Evolutionary conservation across 192 early-diverging fungal genomes (phyloP).

Genomic region (Umbelopsis sp.): DNA sequence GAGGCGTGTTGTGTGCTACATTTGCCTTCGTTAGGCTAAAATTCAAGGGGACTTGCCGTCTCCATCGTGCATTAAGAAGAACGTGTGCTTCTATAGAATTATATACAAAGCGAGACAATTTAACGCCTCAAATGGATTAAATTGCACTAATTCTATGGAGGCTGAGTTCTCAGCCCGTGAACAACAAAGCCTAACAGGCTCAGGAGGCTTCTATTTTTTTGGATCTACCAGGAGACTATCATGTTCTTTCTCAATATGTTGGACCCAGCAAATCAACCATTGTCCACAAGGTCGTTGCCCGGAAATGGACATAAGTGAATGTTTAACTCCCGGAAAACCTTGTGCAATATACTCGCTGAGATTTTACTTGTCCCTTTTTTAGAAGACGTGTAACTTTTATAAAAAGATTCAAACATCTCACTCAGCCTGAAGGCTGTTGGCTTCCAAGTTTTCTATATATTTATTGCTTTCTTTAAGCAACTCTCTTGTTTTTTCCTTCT

Average conservation of each 20-base stretch:
- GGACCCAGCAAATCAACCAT: not conserved
- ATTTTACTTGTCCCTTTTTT: conserved; percentile 14
- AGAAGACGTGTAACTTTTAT: conserved; percentile 14
- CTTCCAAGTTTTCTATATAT: conserved; percentile 19
- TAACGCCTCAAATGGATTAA: conserved; percentile 9
- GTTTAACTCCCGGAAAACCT: conserved; percentile 18
- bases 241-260: too few relatives aligned
- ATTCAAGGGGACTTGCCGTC: not conserved
- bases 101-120: conserved; percentile 19
- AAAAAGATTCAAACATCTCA: conserved; percentile 1
- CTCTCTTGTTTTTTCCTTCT: not conserved
- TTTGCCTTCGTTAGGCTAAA: conserved; percentile 5
- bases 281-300: conserved; percentile 7
- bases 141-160: not conserved
- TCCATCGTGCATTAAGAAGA: too few relatives aligned
- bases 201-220: not conserved
- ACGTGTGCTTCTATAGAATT: not conserved
- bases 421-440: conserved; percentile 8
- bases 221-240: too few relatives aligned
- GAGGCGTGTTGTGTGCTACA: not conserved
- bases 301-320: not conserved
- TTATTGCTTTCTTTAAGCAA: not conserved
- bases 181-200: too few relatives aligned
- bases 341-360: conserved; percentile 1
- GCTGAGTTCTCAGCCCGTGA: not conserved